Base-by-base conservation (phyloP, 441 rosid genomes). In the Sinapis alba region DNA sequence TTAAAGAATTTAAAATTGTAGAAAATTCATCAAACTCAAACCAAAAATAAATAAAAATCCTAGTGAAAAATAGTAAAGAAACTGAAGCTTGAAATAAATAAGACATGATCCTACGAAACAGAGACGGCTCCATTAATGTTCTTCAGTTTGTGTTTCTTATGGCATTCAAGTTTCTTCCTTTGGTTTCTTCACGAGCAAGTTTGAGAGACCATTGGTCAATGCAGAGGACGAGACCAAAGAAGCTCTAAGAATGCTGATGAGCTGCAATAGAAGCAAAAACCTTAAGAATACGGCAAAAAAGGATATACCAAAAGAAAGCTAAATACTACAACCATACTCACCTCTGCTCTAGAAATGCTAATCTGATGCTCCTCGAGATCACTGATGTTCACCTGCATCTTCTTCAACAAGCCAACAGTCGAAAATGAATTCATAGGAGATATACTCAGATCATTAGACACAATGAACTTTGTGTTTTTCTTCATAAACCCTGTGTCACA, bases 191-290 rank as follows among this genome's bases (percentile, higher is more conserved):
- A 20, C 4, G 45, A 70, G 58, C n/a, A 60, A 43, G 58, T 19
- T 26, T 20, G 67, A 60, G 47, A 71, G 59, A 43, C 45, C 74
- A 45, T 60, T 28, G n/a, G 69, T 65, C 23, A 71, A 28, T 36
- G 73, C 64, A 69, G 73, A 69, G 18, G 73, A 24, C 7, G 73
- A 38, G 19, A 41, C 45, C 54, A 69, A 69, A 21, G 73, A 69
- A 15, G 65, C 54, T 57, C 65, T 69, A 18, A 57, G 56, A 57
- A 57, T 69, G 26, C 26, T 38, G 12, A 36, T 57, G 18, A 69
- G 56, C 73, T 69, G 41, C 13, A 60, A 30, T 15, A 1, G 20
- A 13, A 59, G 64, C 62, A 58, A 58, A 16, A 50, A 45, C 18
- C 19, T 45, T 45, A 45, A 15, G 20, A 45, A 8, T 15, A 15